A percentile compares a stretch with the other conserved stretches of the same genome.
Evolutionary conservation across 345 rosid genomes (phyloP).

Genomic region (Trapa incisa): DNA sequence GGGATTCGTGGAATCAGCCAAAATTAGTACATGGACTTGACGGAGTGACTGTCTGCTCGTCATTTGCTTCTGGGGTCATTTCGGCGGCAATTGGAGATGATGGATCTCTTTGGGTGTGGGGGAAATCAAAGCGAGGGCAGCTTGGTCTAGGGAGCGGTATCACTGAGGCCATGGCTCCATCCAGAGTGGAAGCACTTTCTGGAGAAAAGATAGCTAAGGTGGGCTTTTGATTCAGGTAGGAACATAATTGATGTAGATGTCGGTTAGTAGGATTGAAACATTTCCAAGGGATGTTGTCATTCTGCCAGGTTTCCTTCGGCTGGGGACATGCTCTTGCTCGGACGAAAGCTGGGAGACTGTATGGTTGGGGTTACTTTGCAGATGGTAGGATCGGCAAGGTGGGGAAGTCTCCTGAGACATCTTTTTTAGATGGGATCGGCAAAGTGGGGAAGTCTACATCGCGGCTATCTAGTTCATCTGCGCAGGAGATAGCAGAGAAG

Average conservation of each 20-base stretch:
- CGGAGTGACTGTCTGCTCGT: conserved; percentile 35
- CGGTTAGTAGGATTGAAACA: neutral
- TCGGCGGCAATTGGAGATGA: conserved; percentile 68
- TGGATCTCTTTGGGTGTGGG: conserved; percentile 97
- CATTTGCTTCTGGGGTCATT: conserved; percentile 79
- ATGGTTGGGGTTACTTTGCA: conserved; percentile 90
- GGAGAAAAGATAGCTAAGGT: conserved; percentile 68
- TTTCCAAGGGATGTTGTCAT: neutral
- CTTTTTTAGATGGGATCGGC: conserved; percentile 37
- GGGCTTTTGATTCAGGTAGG: conserved; percentile 20
- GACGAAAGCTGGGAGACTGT: conserved; percentile 58
- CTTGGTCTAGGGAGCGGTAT: conserved; percentile 76
- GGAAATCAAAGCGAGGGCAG: conserved; percentile 88
- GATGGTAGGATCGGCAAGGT: conserved; percentile 75
- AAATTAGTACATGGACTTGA: conserved; percentile 57
- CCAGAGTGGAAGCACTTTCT: conserved; percentile 47
- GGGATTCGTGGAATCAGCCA: conserved; percentile 52
- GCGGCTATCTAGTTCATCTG: conserved; percentile 11
- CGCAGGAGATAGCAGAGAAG: conserved; percentile 43
- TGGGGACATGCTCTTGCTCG: conserved; percentile 88
- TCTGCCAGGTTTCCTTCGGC: conserved; percentile 69
- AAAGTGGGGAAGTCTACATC: conserved; percentile 10
- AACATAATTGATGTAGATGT: neutral
- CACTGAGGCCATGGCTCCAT: conserved; percentile 42
- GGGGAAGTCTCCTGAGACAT: conserved; percentile 30